Evolutionary conservation across 176 grass and related monocot species (phyloP), one percentile per base, ranked within the genome.

Genomic region (Carex cristatella): DNA sequence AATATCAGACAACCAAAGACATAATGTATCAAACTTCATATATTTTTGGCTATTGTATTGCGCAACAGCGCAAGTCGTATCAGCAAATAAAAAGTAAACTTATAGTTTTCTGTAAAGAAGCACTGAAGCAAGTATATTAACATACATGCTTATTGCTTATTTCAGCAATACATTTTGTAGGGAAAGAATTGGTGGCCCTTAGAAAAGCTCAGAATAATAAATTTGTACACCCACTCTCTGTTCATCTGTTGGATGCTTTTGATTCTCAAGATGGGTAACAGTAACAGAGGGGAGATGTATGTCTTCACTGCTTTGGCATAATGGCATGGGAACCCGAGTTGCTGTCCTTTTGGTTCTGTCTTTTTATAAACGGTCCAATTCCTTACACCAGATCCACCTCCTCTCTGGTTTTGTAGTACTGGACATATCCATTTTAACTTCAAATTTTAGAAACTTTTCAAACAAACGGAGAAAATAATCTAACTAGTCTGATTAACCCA

Each of bases 251-350:
- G 84, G 75, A 79, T 86, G 53, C 42, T 77, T 61, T 59, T 78
- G 74, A 78, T 78, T 61, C 28, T 86, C 42, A 65, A 83, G 63
- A 66, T 55, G 63, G 33, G 44, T 14, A 63, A 58, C 59, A 65
- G 81, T 15, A 37, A 23, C 37, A 82, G n/a, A 46, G 59, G 44
- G 23, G 18, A 81, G 79, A 81, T 65, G 61, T 65, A 35, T 65
- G 74, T 79, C 74, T 79, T 79, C 28, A 65, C 18, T 69, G 81
- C 69, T 7, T 37, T 69, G 81, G 61, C 42, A 65, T 42, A 2
- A 83, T 79, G 74, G 74, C 74, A 79, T 79, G 51, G 74, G 74
- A 35, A 35, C 74, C 49, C 42, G 74, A 58, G 74, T 79, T 79
- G 2, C 51, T 79, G 74, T 79, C 72, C 72, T 76, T 76, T 76